These are phyloP conservation scores for Teratosphaeria epicoccoides DNA, from an alignment of 2,329 filamentous ascomycete species.

Conservation along the genomic window DNA sequence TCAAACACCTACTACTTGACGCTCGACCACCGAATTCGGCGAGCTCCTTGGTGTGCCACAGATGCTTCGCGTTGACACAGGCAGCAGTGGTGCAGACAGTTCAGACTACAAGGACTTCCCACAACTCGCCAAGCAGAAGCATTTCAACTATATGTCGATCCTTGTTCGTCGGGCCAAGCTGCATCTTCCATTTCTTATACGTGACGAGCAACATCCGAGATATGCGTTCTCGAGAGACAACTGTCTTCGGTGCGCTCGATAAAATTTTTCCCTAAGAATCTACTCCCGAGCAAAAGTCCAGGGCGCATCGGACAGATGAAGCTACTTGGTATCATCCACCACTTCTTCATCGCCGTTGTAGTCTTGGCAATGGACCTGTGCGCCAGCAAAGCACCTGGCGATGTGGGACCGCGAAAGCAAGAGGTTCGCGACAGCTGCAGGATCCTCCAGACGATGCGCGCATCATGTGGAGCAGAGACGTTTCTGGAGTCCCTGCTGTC, in stretches of 20 bases:
- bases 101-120: background rate
- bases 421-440: constrained; percentile 16
- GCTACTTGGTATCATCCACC: background rate
- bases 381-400: constrained; percentile 12
- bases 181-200: constrained; percentile 20
- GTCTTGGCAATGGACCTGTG: constrained; percentile 22
- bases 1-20: constrained; percentile 37
- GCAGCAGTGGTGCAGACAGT: constrained; percentile 1
- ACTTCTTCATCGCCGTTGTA: constrained; percentile 7
- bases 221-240: constrained; percentile 13
- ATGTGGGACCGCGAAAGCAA: constrained; percentile 1
- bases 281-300: no score
- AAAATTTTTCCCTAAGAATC: constrained; percentile 6
- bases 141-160: constrained; percentile 14
- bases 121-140: constrained; percentile 5
- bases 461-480: constrained; percentile 9
- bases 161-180: constrained; percentile 17
- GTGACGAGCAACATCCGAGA: constrained; percentile 8
- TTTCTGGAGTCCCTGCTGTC: constrained; percentile 16
- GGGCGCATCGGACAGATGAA: constrained; percentile 8
- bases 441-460: constrained; percentile 13
- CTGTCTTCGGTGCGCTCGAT: constrained; percentile 15
- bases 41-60: constrained; percentile 27
- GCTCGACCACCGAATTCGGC: constrained; percentile 29
- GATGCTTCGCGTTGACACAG: constrained; percentile 6